Percentiles rank a stretch among this genome's conserved stretches.
Conservation (phyloP, 73 alveolate genomes). For the Breviolum minutum region DNA sequence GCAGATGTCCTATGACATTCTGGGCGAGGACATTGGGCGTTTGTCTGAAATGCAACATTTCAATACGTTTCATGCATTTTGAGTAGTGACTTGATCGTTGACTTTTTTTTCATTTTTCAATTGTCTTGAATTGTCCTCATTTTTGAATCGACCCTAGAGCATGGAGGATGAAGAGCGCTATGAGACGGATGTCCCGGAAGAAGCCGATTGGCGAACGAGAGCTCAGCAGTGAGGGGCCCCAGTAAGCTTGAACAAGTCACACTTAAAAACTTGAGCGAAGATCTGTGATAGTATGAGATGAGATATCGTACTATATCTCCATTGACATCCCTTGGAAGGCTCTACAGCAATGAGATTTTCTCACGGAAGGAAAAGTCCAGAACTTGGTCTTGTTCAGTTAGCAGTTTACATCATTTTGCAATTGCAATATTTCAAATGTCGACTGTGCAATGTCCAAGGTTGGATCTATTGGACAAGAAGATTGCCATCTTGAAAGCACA, state of each 20-base stretch:
- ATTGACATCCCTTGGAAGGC: slow-evolving; percentile 1
- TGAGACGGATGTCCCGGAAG: slow-evolving; percentile 46
- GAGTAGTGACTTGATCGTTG: too few relatives aligned
- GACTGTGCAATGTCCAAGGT: too few relatives aligned
- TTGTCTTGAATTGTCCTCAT: neutral
- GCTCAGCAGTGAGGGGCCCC: slow-evolving; percentile 33
- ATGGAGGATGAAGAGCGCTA: slow-evolving; percentile 64
- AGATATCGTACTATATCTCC: neutral
- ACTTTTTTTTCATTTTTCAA: neutral
- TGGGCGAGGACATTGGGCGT: slow-evolving; percentile 43
- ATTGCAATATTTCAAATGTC: too few relatives aligned
- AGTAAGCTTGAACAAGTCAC: neutral
- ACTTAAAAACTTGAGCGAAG: neutral
- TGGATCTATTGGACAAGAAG: neutral
- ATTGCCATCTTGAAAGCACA: neutral
- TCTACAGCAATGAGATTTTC: slow-evolving; percentile 47
- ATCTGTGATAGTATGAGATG: neutral
- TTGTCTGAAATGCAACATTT: too few relatives aligned
- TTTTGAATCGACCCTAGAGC: neutral
- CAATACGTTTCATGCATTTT: too few relatives aligned
- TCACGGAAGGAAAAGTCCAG: neutral
- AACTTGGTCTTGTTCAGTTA: neutral
- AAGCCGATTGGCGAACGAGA: slow-evolving; percentile 48
- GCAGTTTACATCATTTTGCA: neutral
- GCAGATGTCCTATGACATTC: slow-evolving; percentile 83